Evolutionary conservation across 495 filamentous ascomycete genomes (phyloP), one percentile per base, ranked within the genome.

Genomic region (Aspergillus carlsbadensis): DNA sequence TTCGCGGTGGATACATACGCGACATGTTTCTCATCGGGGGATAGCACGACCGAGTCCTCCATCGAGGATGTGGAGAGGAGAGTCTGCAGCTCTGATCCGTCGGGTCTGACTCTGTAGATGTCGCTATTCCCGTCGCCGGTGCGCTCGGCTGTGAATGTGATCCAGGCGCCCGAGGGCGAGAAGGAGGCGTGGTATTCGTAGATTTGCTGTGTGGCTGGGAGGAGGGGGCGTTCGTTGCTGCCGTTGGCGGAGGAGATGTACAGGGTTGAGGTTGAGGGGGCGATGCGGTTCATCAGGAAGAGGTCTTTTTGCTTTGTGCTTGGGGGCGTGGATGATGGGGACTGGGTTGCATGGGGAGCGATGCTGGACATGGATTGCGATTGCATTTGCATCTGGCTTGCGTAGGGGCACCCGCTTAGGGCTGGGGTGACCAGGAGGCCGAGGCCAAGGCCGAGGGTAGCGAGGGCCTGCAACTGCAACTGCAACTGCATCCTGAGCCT

Each of bases 171-270:
- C 49, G 72, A 65, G 0, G 70, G 53, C 2, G 74, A 72, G 50
- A 65, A 76, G 0, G 40, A 31, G 10, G 69, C 67, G 33, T 73
- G 74, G 37, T 71, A 77, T 22, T 76, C 72, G 50, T 64, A 76
- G 6, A 56, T 46, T n/a, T n/a, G n/a, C n/a, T n/a, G n/a, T 14
- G 69, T 45, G 14, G 67, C 40, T 2, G 59, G 40, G 8, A 76
- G 50, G 10, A 76, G 60, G 14, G 57, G 48, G 10, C 60, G 59
- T n/a, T 70, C 73, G 42, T 68, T 63, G 8, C 45, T 63, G 18
- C 71, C 68, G 41, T 76, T 65, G 0, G 59, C 57, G 33, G 72
- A 63, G 41, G 70, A 63, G 8, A 76, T 61, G 36, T 70, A 76
- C 0, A 74, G 49, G 29, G 63, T 22, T 5, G 71, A 73, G 0